Percentiles rank a stretch among this genome's conserved stretches.
Conservation (phyloP, 768 basidiomycete species). For the Serendipita vermifera region DNA sequence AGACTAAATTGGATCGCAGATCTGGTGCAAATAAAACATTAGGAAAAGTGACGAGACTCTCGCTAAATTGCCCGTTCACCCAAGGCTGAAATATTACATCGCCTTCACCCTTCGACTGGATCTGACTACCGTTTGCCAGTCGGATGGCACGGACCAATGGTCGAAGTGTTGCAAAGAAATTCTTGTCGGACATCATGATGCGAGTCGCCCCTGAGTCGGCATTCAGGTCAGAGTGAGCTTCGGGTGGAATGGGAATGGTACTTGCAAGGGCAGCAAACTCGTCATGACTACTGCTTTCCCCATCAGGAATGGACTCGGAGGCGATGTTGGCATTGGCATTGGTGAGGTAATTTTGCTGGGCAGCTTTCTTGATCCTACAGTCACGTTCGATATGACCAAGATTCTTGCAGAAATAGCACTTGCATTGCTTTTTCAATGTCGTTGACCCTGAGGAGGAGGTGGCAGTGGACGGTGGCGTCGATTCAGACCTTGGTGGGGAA, state of each 20-base stretch:
- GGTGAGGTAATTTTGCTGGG: background rate
- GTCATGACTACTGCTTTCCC: no score
- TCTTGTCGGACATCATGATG: slow-evolving; percentile 1
- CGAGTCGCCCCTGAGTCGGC: slow-evolving; percentile 4
- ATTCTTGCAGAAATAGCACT: background rate
- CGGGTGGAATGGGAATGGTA: background rate
- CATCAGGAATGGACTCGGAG: background rate
- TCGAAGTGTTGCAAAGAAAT: background rate
- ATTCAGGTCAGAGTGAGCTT: slow-evolving; percentile 6
- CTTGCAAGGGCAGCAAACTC: background rate
- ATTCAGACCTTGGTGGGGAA: background rate
- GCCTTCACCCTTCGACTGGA: background rate
- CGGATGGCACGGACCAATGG: slow-evolving; percentile 2
- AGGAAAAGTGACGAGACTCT: background rate
- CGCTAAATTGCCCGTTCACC: slow-evolving; percentile 1
- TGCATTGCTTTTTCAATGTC: background rate
- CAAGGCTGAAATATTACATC: slow-evolving; percentile 7
- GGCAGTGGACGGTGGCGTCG: background rate
- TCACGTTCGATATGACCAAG: no score
- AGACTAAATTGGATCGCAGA: slow-evolving; percentile 9
- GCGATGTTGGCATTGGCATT: background rate
- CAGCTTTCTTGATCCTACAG: background rate
- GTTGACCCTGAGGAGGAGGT: no score
- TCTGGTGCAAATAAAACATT: slow-evolving; percentile 11
- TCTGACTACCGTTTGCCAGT: background rate